These are phyloP conservation scores for Penicillium sp. DNA, from an alignment of 2,329 filamentous ascomycete species.

Conservation along the genomic window DNA sequence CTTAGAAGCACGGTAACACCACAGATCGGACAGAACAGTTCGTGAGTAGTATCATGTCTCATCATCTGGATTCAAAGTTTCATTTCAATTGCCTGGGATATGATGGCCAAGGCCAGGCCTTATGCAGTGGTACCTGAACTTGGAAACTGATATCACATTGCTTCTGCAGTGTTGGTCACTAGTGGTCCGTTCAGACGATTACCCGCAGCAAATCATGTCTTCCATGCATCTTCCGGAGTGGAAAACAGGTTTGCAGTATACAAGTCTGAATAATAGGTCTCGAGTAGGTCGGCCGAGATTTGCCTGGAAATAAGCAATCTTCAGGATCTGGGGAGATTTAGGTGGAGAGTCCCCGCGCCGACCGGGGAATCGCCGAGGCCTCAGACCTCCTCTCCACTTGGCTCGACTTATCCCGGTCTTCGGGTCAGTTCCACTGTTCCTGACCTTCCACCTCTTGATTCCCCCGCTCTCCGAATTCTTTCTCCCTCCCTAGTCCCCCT, in stretches of 20 bases:
- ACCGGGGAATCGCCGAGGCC: constrained; percentile 9
- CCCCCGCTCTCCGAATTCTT: constrained; percentile 19
- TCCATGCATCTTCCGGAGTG: background rate
- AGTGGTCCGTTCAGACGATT: background rate
- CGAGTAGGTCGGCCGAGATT: no score
- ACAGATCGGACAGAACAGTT: background rate
- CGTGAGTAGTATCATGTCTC: background rate
- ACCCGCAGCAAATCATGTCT: background rate
- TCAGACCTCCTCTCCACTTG: background rate
- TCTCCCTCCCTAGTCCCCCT: constrained; percentile 13
- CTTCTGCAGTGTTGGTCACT: constrained; percentile 14
- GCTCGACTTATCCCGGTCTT: background rate
- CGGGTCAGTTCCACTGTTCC: background rate
- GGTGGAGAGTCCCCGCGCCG: constrained; percentile 20
- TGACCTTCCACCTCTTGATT: constrained; percentile 3
- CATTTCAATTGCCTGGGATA: background rate
- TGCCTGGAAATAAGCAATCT: background rate
- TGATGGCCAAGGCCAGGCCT: background rate
- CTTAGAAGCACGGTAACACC: background rate
- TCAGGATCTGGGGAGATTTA: constrained; percentile 15
- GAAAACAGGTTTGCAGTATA: background rate
- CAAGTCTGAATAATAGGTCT: no score
- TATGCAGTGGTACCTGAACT: constrained; percentile 19
- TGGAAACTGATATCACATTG: constrained; percentile 9
- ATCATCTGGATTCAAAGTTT: background rate